Conservation (phyloP, 139 green algal species). For the Ostreobium quekettii region DNA sequence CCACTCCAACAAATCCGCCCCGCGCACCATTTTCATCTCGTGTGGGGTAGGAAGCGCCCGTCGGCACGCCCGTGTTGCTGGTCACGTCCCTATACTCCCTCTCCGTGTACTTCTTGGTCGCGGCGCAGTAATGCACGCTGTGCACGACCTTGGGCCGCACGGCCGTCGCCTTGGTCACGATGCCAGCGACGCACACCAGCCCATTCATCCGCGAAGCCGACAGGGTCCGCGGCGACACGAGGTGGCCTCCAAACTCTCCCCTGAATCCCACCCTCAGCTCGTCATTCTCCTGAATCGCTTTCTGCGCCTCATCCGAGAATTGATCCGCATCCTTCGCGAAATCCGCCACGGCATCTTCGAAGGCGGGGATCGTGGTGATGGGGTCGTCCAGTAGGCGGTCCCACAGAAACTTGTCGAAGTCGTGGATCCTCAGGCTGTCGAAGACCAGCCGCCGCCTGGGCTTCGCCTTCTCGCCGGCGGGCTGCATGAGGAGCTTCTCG, state of each 20-base stretch:
- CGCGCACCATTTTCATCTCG: constrained; percentile 59
- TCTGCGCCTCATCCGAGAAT: constrained; percentile 24
- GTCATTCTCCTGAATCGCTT: constrained; percentile 32
- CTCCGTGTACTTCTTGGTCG: constrained; percentile 52
- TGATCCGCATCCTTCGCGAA: constrained; percentile 33
- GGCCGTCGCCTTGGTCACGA: constrained; percentile 86
- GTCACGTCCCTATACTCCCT: constrained; percentile 90
- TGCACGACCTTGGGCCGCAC: constrained; percentile 63
- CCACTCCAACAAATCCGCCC: neutral
- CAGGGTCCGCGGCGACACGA: constrained; percentile 77
- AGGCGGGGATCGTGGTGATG: constrained; percentile 63
- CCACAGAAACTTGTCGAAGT: constrained; percentile 66
- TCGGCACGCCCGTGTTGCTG: constrained; percentile 57
- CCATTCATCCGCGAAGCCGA: constrained; percentile 62
- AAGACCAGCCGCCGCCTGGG: constrained; percentile 38
- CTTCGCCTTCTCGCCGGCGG: neutral
- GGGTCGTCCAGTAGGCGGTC: constrained; percentile 58
- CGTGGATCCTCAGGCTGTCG: constrained; percentile 59
- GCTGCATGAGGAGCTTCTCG: neutral
- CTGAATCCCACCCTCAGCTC: constrained; percentile 66
- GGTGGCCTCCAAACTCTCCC: constrained; percentile 83
- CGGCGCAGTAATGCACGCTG: constrained; percentile 83
- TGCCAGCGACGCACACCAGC: constrained; percentile 87
- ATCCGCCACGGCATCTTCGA: constrained; percentile 83
- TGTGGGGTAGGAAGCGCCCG: constrained; percentile 63